These are phyloP conservation scores for Lentinula aciculospora DNA, from an alignment of 768 basidiomycete species.

Conservation along the genomic window DNA sequence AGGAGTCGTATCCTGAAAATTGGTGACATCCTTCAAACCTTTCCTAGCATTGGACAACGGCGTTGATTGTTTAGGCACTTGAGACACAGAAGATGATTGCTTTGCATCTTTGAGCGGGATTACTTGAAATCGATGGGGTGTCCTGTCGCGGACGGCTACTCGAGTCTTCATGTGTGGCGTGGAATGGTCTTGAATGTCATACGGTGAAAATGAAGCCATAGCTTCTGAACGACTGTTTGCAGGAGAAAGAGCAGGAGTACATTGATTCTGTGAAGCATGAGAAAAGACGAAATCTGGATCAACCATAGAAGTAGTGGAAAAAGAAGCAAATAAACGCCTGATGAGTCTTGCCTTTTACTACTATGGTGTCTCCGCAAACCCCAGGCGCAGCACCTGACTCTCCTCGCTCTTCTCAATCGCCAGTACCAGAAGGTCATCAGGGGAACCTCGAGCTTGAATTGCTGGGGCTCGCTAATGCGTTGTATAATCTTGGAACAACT, in stretches of 20 bases:
- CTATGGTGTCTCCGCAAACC: constrained; percentile 6
- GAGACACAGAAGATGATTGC: background rate
- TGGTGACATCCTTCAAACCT: background rate
- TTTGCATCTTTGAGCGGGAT: constrained; percentile 23
- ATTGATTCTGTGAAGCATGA: background rate
- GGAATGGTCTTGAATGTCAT: background rate
- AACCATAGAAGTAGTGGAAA: background rate
- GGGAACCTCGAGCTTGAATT: constrained; percentile 76
- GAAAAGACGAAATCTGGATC: background rate
- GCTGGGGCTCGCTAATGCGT: constrained; percentile 66
- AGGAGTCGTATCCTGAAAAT: background rate
- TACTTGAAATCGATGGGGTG: constrained; percentile 38
- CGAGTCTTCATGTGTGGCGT: constrained; percentile 32
- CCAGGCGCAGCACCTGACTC: constrained; percentile 49
- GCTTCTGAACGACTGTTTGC: background rate
- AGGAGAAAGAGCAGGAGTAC: background rate
- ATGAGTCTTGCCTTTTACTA: background rate
- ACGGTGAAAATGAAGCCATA: background rate
- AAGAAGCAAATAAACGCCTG: background rate
- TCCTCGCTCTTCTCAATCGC: constrained; percentile 69
- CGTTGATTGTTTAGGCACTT: background rate
- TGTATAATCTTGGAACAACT: constrained; percentile 80
- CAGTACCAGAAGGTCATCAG: constrained; percentile 60
- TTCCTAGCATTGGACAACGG: background rate
- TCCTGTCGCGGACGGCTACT: constrained; percentile 37